Percentiles rank a stretch among this genome's conserved stretches.
phyloP scores from a whole-genome alignment of 805 yeast genomes.

The Metschnikowia lachancei region DNA sequence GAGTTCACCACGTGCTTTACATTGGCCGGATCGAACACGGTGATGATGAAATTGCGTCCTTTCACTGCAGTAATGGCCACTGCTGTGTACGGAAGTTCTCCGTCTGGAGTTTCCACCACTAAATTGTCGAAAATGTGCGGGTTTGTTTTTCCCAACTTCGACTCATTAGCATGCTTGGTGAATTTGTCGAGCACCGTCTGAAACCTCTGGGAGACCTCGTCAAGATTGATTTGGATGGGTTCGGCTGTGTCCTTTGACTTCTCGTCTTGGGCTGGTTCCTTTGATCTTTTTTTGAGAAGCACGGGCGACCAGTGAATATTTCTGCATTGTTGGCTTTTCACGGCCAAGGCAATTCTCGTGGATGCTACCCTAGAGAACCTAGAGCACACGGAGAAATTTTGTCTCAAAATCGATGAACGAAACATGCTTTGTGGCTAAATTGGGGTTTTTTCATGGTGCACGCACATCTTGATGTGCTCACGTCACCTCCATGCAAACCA shows the following conservation, averaged over 20 bases:
- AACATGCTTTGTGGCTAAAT: constrained; percentile 2
- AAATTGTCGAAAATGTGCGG: constrained; percentile 64
- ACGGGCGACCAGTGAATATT: constrained; percentile 8
- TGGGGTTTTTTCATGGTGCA: constrained; percentile 1
- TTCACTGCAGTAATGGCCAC: constrained; percentile 71
- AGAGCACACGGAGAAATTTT: not conserved
- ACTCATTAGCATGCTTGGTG: constrained; percentile 54
- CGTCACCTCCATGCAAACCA: constrained; percentile 3
- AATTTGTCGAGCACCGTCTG: constrained; percentile 50
- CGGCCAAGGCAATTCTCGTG: not conserved
- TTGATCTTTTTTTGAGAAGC: constrained; percentile 15
- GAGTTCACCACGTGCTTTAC: constrained; percentile 68
- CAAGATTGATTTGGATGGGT: constrained; percentile 24
- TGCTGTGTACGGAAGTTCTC: constrained; percentile 51
- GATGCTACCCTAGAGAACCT: not conserved
- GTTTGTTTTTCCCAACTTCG: constrained; percentile 67
- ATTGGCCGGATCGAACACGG: constrained; percentile 82
- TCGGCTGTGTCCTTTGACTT: constrained; percentile 6
- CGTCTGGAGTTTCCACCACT: constrained; percentile 47
- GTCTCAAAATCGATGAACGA: constrained; percentile 6
- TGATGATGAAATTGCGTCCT: constrained; percentile 69
- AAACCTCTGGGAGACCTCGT: constrained; percentile 43
- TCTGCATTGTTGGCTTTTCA: constrained; percentile 1
- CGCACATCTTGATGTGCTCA: not conserved
- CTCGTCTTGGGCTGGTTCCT: constrained; percentile 12